Evolutionary conservation across 2,329 filamentous ascomycete genomes (phyloP), one percentile per base, ranked within the genome.

Genomic region (Tolypocladium inflatum): DNA sequence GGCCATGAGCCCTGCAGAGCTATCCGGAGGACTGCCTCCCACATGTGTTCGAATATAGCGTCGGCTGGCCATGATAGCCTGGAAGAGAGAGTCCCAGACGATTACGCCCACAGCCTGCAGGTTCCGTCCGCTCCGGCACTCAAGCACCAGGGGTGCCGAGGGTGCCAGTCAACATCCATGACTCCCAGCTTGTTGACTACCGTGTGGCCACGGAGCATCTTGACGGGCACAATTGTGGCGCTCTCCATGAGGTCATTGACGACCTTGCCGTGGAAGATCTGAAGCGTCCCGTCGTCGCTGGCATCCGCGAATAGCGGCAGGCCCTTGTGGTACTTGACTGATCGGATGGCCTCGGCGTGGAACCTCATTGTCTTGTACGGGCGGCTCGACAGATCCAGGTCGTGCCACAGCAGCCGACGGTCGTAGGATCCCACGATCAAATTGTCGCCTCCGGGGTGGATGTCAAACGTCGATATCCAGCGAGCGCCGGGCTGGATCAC

Each of bases 281-380:
- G 94, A 63, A 97, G 76, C 23, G 88, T 91, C 35, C 94, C 94
- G 71, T 99, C 94, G 70, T 99, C 95, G 71, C 89, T 94, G 23
- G 91, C 91, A 70, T 97, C 93, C 0, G 92, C 94, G 68, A 99
- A 97, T 41, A 99, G 80, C 21, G 94, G 92, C 48, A 81, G 83
- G 60, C 86, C 85, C 59, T 86, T 86, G 74, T 99, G 95, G 74
- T 89, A 99, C 65, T 85, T 87, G 57, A 97, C 94, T 15, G 88
- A 85, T 54, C 95, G 85, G 67, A 99, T 96, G 52, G 94, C 94
- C 73, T 96, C 90, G 61, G 84, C 78, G 76, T 99, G 94, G 78
- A 97, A 99, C 55, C 94, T 85, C 75, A 99, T 86, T 1, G 93
- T 97, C 80, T 97, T 97, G 80, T 96, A 97, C 0, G 94, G 94